Base-by-base conservation (phyloP, 139 green algal species). In the Yamagishiella unicocca region DNA sequence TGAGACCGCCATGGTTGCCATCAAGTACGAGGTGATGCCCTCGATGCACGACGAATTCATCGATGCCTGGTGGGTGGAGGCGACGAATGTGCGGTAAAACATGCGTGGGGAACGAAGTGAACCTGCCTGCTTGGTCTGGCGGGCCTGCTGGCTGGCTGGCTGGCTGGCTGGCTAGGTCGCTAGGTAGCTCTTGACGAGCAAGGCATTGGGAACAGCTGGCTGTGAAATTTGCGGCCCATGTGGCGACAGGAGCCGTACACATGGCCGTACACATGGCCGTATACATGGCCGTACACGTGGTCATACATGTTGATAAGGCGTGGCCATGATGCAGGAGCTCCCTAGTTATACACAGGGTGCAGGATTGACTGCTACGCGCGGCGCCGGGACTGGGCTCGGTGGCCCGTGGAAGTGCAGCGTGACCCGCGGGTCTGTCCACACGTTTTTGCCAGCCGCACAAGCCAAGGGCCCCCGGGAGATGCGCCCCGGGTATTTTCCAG, bases 21-120 rank as follows among this genome's bases (percentile, higher is more conserved):
- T 74, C 81, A 87, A 87, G 82, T 87, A 81, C 67, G 35, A 70
- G 25, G 82, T 87, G 33, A 45, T 50, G 67, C 82, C 82, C 67
- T 62, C 46, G 4, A 42, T 87, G 82, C 46, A 54, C 33, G 17
- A 72, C 2, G 46, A 80, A 8, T 87, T 87, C 66, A 40, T 87
- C 33, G 67, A 72, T 14, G 50, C 40, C 17, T 87, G 82, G 82
- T 87, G 82, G 0, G 82, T 50, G 33, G 37, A 4, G 37, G 9
- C 1, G 27, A 8, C 12, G 19, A 19, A 7, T 50, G 7, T 35
- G 10, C 12, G 35, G 35, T 25, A 21, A 29, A 29, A 22, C 33
- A 2, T 40, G 71, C 5, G 71, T 31, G 24, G 40, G 71, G 58
- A 22, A 9, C 6, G 58, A n/a, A 4, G 64, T 9, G 6, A 6